phyloP scores from a whole-genome alignment of 2,329 filamentous ascomycete species.

The Chrysosphaeria jannelii region DNA sequence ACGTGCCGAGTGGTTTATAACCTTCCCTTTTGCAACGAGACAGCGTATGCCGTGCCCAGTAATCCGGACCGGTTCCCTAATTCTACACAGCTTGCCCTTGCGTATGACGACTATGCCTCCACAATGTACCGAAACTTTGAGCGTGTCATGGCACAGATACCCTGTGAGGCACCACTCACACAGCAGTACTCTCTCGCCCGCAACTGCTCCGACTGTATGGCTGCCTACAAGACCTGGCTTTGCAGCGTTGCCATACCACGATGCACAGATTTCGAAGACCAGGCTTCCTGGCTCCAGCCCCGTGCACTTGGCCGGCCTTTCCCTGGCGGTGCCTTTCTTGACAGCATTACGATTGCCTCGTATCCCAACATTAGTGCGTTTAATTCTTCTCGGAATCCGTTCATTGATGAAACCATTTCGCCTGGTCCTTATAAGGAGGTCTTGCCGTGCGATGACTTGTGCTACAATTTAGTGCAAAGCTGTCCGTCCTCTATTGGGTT shows the following conservation, averaged over 20 bases:
- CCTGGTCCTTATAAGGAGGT: constrained; percentile 89
- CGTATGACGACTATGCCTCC: constrained; percentile 52
- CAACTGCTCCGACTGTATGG: constrained; percentile 43
- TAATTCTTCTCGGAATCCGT: constrained; percentile 32
- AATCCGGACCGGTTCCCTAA: constrained; percentile 34
- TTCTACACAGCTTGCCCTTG: constrained; percentile 26
- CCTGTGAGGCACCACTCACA: constrained; percentile 47
- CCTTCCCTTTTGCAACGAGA: constrained; percentile 64
- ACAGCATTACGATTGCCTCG: constrained; percentile 7
- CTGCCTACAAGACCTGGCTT: constrained; percentile 79
- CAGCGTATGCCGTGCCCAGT: constrained; percentile 72
- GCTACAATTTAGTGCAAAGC: constrained; percentile 56
- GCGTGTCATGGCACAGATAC: constrained; percentile 54
- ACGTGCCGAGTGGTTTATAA: constrained; percentile 72
- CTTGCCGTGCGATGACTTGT: constrained; percentile 64
- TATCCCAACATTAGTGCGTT: constrained; percentile 10
- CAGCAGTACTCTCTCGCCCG: constrained; percentile 57
- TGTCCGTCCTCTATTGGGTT: constrained; percentile 58
- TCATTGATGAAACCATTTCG: constrained; percentile 39
- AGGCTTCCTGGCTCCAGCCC: constrained; percentile 23
- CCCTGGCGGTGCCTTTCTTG: constrained; percentile 25
- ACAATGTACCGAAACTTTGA: constrained; percentile 47
- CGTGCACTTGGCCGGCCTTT: constrained; percentile 46
- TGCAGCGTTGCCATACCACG: constrained; percentile 81
- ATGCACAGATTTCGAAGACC: constrained; percentile 45